Base-by-base conservation (phyloP, 176 grass and related monocot species). In the Triticum dicoccoides region DNA sequence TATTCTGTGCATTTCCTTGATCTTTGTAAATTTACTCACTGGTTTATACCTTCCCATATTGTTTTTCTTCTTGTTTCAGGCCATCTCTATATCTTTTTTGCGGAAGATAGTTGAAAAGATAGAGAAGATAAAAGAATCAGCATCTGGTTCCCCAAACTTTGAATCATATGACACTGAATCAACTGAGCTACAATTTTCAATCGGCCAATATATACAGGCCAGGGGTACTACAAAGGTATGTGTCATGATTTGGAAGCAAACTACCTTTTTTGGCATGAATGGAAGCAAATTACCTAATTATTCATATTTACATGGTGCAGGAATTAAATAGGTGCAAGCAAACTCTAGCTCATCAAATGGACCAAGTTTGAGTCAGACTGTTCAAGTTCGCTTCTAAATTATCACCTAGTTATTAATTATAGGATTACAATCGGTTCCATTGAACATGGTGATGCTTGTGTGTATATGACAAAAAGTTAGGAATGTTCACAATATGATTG, bases 191-290 rank as follows among this genome's bases (percentile, higher is more conserved):
- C 96, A 98, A 66, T 69, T 78, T 68, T 71, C 81, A 11, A 89
- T 98, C 71, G 73, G 81, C 13, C 86, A 92, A 35, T 98, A 98
- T 80, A 89, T 98, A 77, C 75, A 73, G 85, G 69, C 94, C 47
- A 94, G 96, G 91, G 96, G 96, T 32, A 94, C 93, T 66, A 92
- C 93, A 74, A 93, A 87, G 89, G 96, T 98, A 92, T 64, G 80
- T 78, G 24, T 61, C 72, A 61, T 41, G 64, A 42, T 61, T 34
- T 73, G 61, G 23, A 21, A n/a, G 2, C 62, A 52, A n/a, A 64
- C n/a, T 82, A 45, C 42, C 42, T 45, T 45, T 45, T 45, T 45
- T 45, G 3, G 42, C 10, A 0, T 9, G 11, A 45, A 45, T 45
- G 42, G 42, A 11, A 45, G 42, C 42, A 45, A 12, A 11, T 45